Conservation (phyloP, 148 eudicot genomes). For the Cornus suecica region DNA sequence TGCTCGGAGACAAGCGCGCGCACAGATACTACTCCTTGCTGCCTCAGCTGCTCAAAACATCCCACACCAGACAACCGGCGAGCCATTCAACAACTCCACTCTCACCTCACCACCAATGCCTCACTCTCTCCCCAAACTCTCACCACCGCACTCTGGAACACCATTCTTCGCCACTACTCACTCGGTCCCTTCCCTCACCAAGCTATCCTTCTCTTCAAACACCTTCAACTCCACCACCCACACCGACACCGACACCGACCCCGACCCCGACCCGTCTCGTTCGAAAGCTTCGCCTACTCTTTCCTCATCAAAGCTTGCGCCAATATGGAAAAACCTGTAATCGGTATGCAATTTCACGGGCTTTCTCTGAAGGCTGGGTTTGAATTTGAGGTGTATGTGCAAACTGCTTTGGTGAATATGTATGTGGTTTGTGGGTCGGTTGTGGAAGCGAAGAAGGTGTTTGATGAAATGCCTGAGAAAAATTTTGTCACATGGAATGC, state of each 20-base stretch:
- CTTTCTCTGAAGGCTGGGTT: slow-evolving; percentile 35
- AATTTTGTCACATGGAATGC: slow-evolving; percentile 71
- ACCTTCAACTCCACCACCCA: slow-evolving; percentile 4
- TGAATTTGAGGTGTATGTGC: slow-evolving; percentile 43
- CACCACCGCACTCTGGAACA: slow-evolving; percentile 30
- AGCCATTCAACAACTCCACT: slow-evolving; percentile 53
- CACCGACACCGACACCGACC: neutral
- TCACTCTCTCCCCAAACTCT: neutral
- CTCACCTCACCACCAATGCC: slow-evolving; percentile 32
- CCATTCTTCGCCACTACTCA: slow-evolving; percentile 51
- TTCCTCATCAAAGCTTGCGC: slow-evolving; percentile 56
- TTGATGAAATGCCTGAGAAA: slow-evolving; percentile 67
- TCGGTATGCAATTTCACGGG: slow-evolving; percentile 41
- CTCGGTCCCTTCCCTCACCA: slow-evolving; percentile 39
- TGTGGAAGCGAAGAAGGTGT: slow-evolving; percentile 39
- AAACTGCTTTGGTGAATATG: slow-evolving; percentile 60
- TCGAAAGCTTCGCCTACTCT: slow-evolving; percentile 59
- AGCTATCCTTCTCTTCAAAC: slow-evolving; percentile 50
- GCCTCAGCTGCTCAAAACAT: slow-evolving; percentile 28
- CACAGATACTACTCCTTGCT: slow-evolving; percentile 6
- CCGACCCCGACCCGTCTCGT: slow-evolving; percentile 4
- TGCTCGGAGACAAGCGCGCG: neutral
- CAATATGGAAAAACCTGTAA: slow-evolving; percentile 6
- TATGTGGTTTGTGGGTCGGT: slow-evolving; percentile 40
- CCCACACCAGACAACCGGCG: slow-evolving; percentile 18